Evolutionary conservation across 192 early-diverging fungal genomes (phyloP).

Genomic region (Coemansia guatemalensis): DNA sequence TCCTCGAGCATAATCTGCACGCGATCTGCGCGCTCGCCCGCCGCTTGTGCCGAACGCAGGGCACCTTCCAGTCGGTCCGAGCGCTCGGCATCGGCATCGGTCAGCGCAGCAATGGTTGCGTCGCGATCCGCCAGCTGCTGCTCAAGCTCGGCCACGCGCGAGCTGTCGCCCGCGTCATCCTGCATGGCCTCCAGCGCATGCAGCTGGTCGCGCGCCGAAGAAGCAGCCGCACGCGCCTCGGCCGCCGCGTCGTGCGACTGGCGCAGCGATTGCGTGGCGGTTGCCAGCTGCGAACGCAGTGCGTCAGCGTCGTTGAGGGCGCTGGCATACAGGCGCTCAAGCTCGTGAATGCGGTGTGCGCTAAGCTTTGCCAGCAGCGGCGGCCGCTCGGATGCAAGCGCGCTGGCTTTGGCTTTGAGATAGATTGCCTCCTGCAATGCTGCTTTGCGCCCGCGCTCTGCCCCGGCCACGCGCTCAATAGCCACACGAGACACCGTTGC

Average conservation of each 20-base stretch:
- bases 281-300: slow-evolving; percentile 44
- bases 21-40: slow-evolving; percentile 44
- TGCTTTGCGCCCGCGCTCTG: slow-evolving; percentile 51
- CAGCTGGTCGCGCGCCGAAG: slow-evolving; percentile 35
- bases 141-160: slow-evolving; percentile 17
- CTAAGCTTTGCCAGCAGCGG: slow-evolving; percentile 39
- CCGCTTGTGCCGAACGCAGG: slow-evolving; percentile 26
- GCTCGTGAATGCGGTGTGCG: slow-evolving; percentile 42
- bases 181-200: slow-evolving; percentile 35
- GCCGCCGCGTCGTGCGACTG: slow-evolving; percentile 46
- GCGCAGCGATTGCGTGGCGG: slow-evolving; percentile 43
- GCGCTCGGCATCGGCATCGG: slow-evolving; percentile 11
- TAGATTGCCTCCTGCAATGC: slow-evolving; percentile 58
- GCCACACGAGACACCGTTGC: slow-evolving; percentile 46
- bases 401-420: slow-evolving; percentile 52
- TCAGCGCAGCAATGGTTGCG: slow-evolving; percentile 8
- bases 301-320: slow-evolving; percentile 53
- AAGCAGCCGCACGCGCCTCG: slow-evolving; percentile 35
- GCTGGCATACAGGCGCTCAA: slow-evolving; percentile 54
- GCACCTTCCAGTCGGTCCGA: slow-evolving; percentile 33
- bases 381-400: slow-evolving; percentile 30
- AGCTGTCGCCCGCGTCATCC: slow-evolving; percentile 10
- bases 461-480: slow-evolving; percentile 51
- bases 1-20: slow-evolving; percentile 42
- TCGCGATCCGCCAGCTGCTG: slow-evolving; percentile 23